Evolutionary conservation across 1,284 basidiomycete genomes (phyloP), one percentile per base, ranked within the genome.

Genomic region (Schizophyllum commune): DNA sequence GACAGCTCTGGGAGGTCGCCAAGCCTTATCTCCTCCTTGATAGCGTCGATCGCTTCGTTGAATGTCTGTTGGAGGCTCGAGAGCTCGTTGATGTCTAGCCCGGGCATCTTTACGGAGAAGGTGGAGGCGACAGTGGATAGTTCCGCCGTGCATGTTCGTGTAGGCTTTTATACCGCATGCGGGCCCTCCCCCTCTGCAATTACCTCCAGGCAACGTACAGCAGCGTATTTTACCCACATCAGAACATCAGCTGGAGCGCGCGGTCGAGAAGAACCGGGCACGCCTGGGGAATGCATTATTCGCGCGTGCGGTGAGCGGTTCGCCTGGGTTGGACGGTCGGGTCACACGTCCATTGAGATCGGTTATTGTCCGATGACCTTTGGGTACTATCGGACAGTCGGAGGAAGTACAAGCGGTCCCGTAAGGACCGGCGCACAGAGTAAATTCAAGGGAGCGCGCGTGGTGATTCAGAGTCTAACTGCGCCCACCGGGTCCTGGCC

Each of bases 61-160:
- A 75, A 69, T 52, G 74, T 72, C 55, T 68, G 67, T 61, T 75
- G 74, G 39, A 75, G 69, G 63, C 71, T 73, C 52, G 70, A 71
- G 54, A 75, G 66, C 66, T 75, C 73, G 55, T 56, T 47, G 39
- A 47, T 47, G 39, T 47, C 39, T 13, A 47, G 39, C 13, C 39
- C 39, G 17, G 39, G 52, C 56, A 51, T 22, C 32, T n/a, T n/a
- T 9, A 32, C n/a, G 5, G 11, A 27, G 21, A 39, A 8, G 20
- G 52, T 52, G n/a, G 32, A 60, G 15, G 13, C 54, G 15, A 7
- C 7, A 52, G 34, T 19, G 11, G 60, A 27, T 15, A 56, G 39
- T 27, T 27, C 27, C 27, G 27, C 27, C 27, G 27, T 47, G 8
- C 13, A 47, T 47, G 9, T 11, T 17, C 39, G 9, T 17, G 17